Evolutionary conservation across 192 early-diverging fungal species (phyloP).

Genomic region (Funneliformis mosseae): DNA sequence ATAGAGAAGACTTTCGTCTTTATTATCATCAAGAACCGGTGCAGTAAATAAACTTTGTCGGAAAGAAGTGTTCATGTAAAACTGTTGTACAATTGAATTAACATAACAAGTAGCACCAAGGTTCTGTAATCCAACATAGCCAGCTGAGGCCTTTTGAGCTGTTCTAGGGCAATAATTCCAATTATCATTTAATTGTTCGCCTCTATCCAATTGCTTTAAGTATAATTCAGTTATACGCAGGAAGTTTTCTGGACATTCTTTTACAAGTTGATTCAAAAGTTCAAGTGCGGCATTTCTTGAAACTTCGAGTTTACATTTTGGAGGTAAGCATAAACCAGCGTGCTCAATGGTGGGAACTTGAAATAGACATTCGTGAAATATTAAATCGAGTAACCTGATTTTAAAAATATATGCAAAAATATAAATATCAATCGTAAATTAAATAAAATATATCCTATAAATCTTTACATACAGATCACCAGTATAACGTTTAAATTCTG

Average conservation of each 20-base stretch:
- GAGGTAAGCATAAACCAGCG: constrained; percentile 7
- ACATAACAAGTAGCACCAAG: constrained; percentile 70
- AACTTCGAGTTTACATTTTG: constrained; percentile 46
- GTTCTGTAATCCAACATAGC: constrained; percentile 59
- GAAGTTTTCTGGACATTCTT: constrained; percentile 35
- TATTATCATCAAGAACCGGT: constrained; percentile 38
- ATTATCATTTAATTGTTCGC: constrained; percentile 44
- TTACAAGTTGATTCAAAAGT: constrained; percentile 39
- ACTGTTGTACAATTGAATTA: constrained; percentile 63
- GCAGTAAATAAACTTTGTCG: constrained; percentile 51
- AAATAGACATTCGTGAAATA: constrained; percentile 50
- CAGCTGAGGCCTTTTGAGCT: constrained; percentile 42
- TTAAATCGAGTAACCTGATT: constrained; percentile 25
- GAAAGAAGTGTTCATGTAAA: constrained; percentile 58
- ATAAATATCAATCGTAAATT: neutral
- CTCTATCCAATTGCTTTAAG: constrained; percentile 43
- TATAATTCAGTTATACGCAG: constrained; percentile 41
- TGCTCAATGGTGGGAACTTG: constrained; percentile 32
- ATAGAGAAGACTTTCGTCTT: constrained; percentile 51
- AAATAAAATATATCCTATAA: neutral
- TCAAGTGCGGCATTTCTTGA: constrained; percentile 46
- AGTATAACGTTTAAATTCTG: constrained; percentile 33
- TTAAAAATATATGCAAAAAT: neutral
- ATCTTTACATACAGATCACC: constrained; percentile 30
- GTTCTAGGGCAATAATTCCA: constrained; percentile 52